Evolutionary conservation across 768 basidiomycete genomes (phyloP).

Genomic region (Tulasnella sp.): DNA sequence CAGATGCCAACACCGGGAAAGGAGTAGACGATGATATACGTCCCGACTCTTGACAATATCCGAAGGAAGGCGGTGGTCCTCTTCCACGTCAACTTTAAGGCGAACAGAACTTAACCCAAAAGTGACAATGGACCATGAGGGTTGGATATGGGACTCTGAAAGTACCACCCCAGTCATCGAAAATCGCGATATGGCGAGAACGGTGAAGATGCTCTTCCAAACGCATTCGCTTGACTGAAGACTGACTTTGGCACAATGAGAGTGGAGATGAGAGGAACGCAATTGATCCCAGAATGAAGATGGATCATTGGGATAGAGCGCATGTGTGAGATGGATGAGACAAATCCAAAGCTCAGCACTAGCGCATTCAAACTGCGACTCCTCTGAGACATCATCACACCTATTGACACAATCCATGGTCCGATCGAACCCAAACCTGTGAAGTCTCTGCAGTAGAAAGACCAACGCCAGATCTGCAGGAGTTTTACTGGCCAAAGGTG

Average conservation of each 20-base stretch:
- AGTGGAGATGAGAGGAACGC: not conserved
- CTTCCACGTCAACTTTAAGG: conserved; percentile 35
- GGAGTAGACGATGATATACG: conserved; percentile 53
- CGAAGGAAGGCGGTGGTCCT: conserved; percentile 28
- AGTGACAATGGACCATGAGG: conserved; percentile 55
- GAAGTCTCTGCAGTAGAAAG: conserved; percentile 22
- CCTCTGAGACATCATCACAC: not conserved
- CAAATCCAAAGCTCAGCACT: conserved; percentile 63
- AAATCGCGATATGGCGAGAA: conserved; percentile 72
- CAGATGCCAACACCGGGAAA: conserved; percentile 61
- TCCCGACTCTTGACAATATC: conserved; percentile 44
- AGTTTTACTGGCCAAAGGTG: not conserved
- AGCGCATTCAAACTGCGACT: conserved; percentile 29
- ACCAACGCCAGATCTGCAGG: conserved; percentile 8
- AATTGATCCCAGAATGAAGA: conserved; percentile 10
- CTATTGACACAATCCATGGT: conserved; percentile 14
- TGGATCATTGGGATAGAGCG: not conserved
- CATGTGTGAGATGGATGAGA: conserved; percentile 42
- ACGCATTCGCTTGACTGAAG: conserved; percentile 46
- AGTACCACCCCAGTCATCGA: conserved; percentile 39
- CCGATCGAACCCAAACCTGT: conserved; percentile 25
- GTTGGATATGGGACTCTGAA: conserved; percentile 31
- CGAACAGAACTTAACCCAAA: conserved; percentile 46
- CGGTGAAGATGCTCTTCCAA: conserved; percentile 57
- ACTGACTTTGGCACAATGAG: conserved; percentile 16